phyloP scores from a whole-genome alignment of 2,329 filamentous ascomycete genomes.

The Colletotrichum plurivorum region DNA sequence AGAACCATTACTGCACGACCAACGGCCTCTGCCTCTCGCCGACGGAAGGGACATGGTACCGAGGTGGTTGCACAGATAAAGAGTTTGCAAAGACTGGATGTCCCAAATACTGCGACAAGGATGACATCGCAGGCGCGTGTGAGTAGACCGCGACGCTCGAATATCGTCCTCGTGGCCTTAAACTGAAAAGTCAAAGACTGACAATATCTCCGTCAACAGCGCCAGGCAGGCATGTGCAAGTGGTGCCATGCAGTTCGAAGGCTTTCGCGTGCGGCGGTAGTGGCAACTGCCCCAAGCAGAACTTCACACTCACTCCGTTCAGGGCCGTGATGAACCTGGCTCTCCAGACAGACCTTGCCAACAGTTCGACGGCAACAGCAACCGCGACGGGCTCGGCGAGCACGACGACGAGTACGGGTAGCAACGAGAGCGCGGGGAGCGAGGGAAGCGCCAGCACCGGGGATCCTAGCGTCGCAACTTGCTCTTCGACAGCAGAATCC shows the following conservation, averaged over 20 bases:
- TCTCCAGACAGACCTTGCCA: constrained; percentile 16
- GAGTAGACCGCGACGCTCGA: neutral
- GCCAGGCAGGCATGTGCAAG: neutral
- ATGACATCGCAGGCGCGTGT: constrained; percentile 5
- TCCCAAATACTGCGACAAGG: constrained; percentile 30
- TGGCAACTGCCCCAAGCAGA: constrained; percentile 26
- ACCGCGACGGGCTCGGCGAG: neutral
- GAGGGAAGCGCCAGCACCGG: neutral
- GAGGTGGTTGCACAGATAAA: constrained; percentile 31
- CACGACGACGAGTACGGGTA: neutral
- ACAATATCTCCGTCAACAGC: constrained; percentile 8
- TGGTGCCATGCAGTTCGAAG: constrained; percentile 12
- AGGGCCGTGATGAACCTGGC: constrained; percentile 30
- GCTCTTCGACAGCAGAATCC: neutral
- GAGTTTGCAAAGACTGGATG: constrained; percentile 15
- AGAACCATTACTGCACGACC: constrained; percentile 33
- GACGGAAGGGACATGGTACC: constrained; percentile 33
- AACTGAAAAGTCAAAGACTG: neutral
- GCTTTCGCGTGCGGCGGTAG: constrained; percentile 19
- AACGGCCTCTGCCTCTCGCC: constrained; percentile 39
- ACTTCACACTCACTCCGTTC: constrained; percentile 20
- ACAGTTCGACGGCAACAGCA: neutral
- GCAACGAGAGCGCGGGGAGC: neutral
- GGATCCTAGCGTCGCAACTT: neutral
- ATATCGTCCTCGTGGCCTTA: neutral